phyloP scores from a whole-genome alignment of 768 basidiomycete species.

The Amanita rubescens region DNA sequence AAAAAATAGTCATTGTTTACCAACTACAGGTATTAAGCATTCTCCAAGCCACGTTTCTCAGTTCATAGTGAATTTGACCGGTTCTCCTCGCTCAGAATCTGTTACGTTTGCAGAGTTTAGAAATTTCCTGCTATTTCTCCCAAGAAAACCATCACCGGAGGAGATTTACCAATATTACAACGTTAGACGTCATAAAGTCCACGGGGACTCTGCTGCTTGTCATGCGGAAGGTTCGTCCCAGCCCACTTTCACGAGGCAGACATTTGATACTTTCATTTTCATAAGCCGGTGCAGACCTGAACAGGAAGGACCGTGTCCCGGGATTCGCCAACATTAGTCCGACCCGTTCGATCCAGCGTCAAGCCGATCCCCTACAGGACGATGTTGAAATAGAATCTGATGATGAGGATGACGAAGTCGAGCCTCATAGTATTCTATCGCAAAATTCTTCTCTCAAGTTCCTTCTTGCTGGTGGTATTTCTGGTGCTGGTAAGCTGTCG shows the following conservation, averaged over 20 bases:
- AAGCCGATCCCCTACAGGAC: slow-evolving; percentile 29
- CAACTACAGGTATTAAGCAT: slow-evolving; percentile 57
- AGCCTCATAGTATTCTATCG: slow-evolving; percentile 54
- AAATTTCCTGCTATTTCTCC: slow-evolving; percentile 82
- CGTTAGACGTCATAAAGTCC: slow-evolving; percentile 59
- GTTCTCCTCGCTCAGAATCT: slow-evolving; percentile 56
- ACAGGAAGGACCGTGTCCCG: slow-evolving; percentile 66
- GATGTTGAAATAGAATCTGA: slow-evolving; percentile 29
- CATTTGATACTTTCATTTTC: slow-evolving; percentile 4
- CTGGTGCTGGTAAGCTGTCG: slow-evolving; percentile 72
- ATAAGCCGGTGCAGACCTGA: slow-evolving; percentile 70
- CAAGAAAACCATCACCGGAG: slow-evolving; percentile 67
- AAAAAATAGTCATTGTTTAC: neutral
- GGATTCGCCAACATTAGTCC: slow-evolving; percentile 13
- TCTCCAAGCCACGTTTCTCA: slow-evolving; percentile 65
- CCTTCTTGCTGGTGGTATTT: slow-evolving; percentile 87
- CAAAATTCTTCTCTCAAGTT: slow-evolving; percentile 78
- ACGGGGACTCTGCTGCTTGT: slow-evolving; percentile 68
- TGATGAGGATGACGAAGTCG: slow-evolving; percentile 55
- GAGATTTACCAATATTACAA: slow-evolving; percentile 87
- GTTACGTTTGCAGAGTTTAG: slow-evolving; percentile 84
- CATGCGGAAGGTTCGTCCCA: slow-evolving; percentile 68
- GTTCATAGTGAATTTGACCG: slow-evolving; percentile 73
- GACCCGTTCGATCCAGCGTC: slow-evolving; percentile 12
- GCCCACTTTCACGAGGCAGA: slow-evolving; percentile 1